Conservation (phyloP, 257 asterid genomes). For the Ophiorrhiza pumila region DNA sequence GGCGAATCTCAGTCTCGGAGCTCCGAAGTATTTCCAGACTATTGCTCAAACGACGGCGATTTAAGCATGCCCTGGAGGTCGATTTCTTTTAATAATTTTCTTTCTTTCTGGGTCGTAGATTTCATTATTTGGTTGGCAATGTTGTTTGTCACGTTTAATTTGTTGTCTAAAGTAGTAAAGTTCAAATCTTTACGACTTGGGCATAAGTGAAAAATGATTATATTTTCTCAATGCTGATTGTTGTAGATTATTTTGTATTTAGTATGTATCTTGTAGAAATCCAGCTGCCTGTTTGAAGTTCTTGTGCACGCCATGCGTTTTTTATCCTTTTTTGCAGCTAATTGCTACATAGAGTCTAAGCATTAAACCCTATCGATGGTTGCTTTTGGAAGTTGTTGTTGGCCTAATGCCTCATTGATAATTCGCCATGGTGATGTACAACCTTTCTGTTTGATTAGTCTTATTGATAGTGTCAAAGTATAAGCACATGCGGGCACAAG, state of each 20-base stretch:
- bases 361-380: background rate
- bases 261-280: background rate
- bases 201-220: background rate
- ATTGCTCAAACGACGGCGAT: slow-evolving; percentile 27
- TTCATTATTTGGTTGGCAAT: background rate
- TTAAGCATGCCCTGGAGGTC: slow-evolving; percentile 32
- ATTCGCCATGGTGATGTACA: background rate
- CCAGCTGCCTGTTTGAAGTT: no score
- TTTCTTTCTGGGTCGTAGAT: background rate
- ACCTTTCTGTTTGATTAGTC: background rate
- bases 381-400: background rate
- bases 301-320: no score
- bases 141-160: background rate
- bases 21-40: slow-evolving; percentile 24
- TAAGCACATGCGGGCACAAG: background rate
- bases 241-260: background rate
- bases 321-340: background rate
- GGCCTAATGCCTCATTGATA: background rate
- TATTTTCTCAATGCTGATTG: background rate
- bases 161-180: background rate
- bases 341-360: background rate
- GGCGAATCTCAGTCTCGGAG: slow-evolving; percentile 21
- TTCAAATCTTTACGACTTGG: background rate
- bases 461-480: background rate
- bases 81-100: background rate